Evolutionary conservation across 164 flowering plant species (phyloP).

Genomic region (Buxus sempervirens): DNA sequence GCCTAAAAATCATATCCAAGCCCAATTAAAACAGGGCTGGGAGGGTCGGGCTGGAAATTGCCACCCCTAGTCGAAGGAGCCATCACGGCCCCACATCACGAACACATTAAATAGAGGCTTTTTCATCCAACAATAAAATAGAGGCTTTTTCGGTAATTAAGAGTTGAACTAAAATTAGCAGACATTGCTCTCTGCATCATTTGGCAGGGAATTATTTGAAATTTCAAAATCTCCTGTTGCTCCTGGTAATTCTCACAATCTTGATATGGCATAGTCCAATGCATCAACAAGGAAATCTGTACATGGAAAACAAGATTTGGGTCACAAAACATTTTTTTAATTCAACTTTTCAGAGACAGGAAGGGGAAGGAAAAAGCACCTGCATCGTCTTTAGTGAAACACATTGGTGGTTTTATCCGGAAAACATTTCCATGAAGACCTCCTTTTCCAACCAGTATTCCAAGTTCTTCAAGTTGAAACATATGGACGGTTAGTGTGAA

Average conservation of each 20-base stretch:
- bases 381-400: constrained; percentile 90
- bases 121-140: background rate
- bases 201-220: constrained; percentile 1
- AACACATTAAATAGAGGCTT: too few relatives aligned
- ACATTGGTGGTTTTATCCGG: constrained; percentile 97
- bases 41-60: too few relatives aligned
- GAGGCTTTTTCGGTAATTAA: background rate
- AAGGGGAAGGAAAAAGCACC: constrained; percentile 35
- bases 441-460: constrained; percentile 87
- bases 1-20: too few relatives aligned
- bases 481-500: background rate
- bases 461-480: constrained; percentile 58
- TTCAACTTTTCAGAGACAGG: background rate
- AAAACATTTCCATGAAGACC: constrained; percentile 92
- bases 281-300: constrained; percentile 93
- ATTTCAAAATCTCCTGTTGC: constrained; percentile 4
- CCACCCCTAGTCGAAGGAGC: too few relatives aligned
- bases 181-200: background rate
- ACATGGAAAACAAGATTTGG: constrained; percentile 1
- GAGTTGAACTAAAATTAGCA: background rate
- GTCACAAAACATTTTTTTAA: too few relatives aligned
- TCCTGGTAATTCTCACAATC: constrained; percentile 38
- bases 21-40: too few relatives aligned
- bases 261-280: constrained; percentile 73
- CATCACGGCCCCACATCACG: too few relatives aligned